Conservation (phyloP, 2,329 filamentous ascomycete species). For the Madurella mycetomatis region DNA sequence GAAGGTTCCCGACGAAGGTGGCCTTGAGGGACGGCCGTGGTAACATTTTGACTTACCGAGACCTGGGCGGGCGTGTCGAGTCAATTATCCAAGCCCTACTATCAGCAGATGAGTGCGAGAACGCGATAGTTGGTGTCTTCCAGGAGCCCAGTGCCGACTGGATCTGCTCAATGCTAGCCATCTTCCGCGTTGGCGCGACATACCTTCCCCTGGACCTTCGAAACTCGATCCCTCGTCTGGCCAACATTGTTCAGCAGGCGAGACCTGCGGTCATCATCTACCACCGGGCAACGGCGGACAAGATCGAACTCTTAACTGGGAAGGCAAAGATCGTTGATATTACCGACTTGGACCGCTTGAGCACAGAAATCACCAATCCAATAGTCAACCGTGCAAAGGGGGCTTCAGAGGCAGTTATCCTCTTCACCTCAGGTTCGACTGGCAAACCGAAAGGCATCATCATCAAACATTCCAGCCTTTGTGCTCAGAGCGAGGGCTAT, state of each 20-base stretch:
- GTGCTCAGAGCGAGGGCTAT: constrained; percentile 19
- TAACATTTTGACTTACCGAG: neutral
- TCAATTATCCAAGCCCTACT: too few species aligned
- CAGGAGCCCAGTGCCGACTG: constrained; percentile 28
- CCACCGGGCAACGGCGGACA: too few species aligned
- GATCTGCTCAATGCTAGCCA: constrained; percentile 32
- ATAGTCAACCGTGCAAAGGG: neutral
- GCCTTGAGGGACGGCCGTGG: constrained; percentile 7
- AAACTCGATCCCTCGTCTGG: constrained; percentile 25
- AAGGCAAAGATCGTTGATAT: too few species aligned
- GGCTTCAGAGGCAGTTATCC: constrained; percentile 42
- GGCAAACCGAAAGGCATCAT: constrained; percentile 67
- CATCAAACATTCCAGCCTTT: constrained; percentile 13
- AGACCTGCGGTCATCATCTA: constrained; percentile 30
- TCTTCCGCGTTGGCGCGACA: constrained; percentile 30
- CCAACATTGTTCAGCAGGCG: constrained; percentile 27
- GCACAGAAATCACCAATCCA: neutral
- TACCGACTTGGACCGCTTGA: too few species aligned
- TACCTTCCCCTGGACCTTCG: constrained; percentile 34
- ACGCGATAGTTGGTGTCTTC: neutral
- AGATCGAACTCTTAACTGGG: too few species aligned
- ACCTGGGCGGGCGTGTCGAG: constrained; percentile 1
- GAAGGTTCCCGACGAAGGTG: neutral
- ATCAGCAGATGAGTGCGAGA: too few species aligned
- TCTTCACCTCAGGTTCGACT: constrained; percentile 72